Percentiles rank a stretch among this genome's conserved stretches.
phyloP scores from a whole-genome alignment of 225 moss, liverwort and hornwort species.

The Sphagnum contortum region DNA sequence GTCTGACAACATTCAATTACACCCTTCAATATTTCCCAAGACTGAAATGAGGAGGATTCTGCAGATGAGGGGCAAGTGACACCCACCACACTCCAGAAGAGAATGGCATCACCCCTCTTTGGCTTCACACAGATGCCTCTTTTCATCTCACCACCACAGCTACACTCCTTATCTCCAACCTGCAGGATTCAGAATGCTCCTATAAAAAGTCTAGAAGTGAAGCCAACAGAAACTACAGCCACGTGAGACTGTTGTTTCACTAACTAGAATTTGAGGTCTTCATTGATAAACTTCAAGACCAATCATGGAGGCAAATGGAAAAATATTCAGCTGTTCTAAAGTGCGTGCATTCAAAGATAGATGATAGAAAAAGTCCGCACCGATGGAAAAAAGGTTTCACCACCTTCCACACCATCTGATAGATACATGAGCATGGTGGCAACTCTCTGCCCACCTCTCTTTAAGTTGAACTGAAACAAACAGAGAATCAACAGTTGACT shows the following conservation, averaged over 20 bases:
- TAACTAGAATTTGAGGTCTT: no score
- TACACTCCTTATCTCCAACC: slow-evolving; percentile 57
- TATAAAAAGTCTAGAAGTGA: not conserved
- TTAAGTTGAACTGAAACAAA: slow-evolving; percentile 42
- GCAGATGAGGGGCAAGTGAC: not conserved
- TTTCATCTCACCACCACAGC: slow-evolving; percentile 62
- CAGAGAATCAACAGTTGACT: no score
- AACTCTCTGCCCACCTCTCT: slow-evolving; percentile 62
- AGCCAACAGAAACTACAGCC: not conserved
- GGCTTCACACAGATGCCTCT: slow-evolving; percentile 51
- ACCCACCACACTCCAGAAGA: slow-evolving; percentile 61
- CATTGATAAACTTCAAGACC: no score
- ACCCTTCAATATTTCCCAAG: not conserved
- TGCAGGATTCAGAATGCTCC: slow-evolving; percentile 2
- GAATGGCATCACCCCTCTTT: slow-evolving; percentile 54
- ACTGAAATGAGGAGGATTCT: not conserved
- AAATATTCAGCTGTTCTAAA: no score
- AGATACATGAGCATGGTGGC: slow-evolving; percentile 74
- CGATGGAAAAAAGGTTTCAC: slow-evolving; percentile 61
- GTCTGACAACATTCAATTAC: not conserved
- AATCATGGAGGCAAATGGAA: no score
- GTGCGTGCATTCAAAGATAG: no score
- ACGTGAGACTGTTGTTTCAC: no score
- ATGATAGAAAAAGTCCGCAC: slow-evolving; percentile 7
- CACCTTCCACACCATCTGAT: slow-evolving; percentile 54